Percentiles rank a stretch among this genome's conserved stretches.
These are phyloP conservation scores for Candida nemodendra DNA, from an alignment of 805 yeast genomes.

Conservation along the genomic window DNA sequence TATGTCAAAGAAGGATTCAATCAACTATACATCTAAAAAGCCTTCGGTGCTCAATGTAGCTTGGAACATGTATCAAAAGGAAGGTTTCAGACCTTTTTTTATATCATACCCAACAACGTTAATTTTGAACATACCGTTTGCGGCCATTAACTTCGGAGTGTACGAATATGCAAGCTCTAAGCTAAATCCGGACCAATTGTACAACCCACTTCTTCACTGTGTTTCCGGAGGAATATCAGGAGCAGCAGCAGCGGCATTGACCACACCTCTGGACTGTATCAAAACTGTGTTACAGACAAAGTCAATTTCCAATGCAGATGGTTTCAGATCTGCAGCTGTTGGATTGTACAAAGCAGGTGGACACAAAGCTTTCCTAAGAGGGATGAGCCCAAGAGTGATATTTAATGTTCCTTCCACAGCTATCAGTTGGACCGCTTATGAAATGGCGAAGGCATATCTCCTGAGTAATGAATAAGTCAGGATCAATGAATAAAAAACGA, in stretches of 20 bases:
- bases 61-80: constrained; percentile 49
- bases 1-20: constrained; percentile 7
- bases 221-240: constrained; percentile 93
- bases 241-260: constrained; percentile 89
- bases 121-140: constrained; percentile 89
- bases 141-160: constrained; percentile 89
- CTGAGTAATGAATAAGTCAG: constrained; percentile 23
- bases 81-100: constrained; percentile 80
- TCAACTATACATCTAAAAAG: constrained; percentile 2
- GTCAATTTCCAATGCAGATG: constrained; percentile 57
- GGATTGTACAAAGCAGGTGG: constrained; percentile 66
- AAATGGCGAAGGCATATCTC: constrained; percentile 84
- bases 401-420: constrained; percentile 96
- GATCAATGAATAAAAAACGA: no score
- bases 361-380: constrained; percentile 69
- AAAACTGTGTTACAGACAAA: constrained; percentile 89
- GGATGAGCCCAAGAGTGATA: constrained; percentile 85
- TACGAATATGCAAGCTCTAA: constrained; percentile 81
- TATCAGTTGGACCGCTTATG: constrained; percentile 96
- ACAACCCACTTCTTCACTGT: constrained; percentile 91
- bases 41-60: constrained; percentile 29
- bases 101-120: constrained; percentile 93
- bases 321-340: constrained; percentile 68
- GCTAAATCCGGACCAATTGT: constrained; percentile 71
- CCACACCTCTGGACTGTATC: constrained; percentile 92